phyloP scores from a whole-genome alignment of 805 yeast species.

The Candida insectalens region DNA sequence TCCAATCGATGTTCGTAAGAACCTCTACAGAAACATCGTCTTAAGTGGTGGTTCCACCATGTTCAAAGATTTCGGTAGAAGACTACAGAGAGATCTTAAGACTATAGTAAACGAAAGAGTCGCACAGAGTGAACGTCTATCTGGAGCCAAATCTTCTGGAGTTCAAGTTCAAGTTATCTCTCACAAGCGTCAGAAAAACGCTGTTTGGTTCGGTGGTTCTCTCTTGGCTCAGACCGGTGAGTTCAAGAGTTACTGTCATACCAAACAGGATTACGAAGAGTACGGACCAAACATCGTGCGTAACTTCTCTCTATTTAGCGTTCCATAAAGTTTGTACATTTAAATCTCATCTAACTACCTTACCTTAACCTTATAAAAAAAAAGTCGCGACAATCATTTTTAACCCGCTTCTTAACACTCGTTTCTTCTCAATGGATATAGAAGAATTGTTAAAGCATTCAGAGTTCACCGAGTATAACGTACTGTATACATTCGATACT shows the following conservation, averaged over 20 bases:
- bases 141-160: conserved; percentile 79
- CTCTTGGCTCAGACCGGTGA: conserved; percentile 94
- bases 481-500: conserved; percentile 36
- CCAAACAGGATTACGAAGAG: conserved; percentile 95
- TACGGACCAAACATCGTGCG: conserved; percentile 96
- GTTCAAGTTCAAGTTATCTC: conserved; percentile 95
- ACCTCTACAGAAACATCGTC: conserved; percentile 89
- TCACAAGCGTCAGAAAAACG: conserved; percentile 95
- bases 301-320: conserved; percentile 89
- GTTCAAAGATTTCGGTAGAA: conserved; percentile 97
- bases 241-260: conserved; percentile 92
- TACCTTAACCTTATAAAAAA: not conserved
- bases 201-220: conserved; percentile 99
- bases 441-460: conserved; percentile 22
- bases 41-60: conserved; percentile 96
- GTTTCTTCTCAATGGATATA: not conserved
- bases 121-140: conserved; percentile 63
- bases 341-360: not conserved
- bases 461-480: conserved; percentile 34
- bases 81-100: conserved; percentile 92
- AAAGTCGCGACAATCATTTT: not conserved
- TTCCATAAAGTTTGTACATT: conserved; percentile 34
- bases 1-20: conserved; percentile 97
- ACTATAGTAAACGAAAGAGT: conserved; percentile 83
- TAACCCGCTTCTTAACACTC: not conserved